Evolutionary conservation across 164 flowering plant species (phyloP).

Genomic region (Warburgia ugandensis): DNA sequence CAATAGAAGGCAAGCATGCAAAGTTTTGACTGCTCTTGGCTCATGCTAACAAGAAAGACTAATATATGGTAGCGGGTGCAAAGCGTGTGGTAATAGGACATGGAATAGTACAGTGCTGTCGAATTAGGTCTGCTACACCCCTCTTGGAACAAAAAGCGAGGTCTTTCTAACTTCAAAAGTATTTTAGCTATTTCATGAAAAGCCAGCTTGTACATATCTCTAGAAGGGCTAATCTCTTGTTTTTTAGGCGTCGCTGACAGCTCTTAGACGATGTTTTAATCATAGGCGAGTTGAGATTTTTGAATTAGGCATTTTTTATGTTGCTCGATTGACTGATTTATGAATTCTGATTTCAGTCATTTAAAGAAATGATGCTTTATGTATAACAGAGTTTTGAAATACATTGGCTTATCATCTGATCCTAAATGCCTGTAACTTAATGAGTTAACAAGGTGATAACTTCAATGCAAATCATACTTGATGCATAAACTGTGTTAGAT

Average conservation of each 20-base stretch:
- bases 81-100: constrained; percentile 3
- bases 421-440: no score
- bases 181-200: background rate
- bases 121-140: no score
- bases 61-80: constrained; percentile 9
- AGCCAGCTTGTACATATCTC: no score
- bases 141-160: no score
- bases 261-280: background rate
- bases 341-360: background rate
- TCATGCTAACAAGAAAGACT: constrained; percentile 15
- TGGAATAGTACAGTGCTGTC: no score
- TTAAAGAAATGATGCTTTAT: constrained; percentile 1
- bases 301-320: background rate
- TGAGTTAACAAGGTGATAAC: no score
- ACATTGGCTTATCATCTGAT: no score
- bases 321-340: background rate
- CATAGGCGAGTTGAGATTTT: background rate
- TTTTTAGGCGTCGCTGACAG: background rate
- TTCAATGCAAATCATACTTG: no score
- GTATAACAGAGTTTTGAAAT: no score
- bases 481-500: no score
- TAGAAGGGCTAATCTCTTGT: constrained; percentile 2
- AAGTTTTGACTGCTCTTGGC: constrained; percentile 31
- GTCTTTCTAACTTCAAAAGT: constrained; percentile 15
- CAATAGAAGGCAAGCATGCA: constrained; percentile 33